Conservation (phyloP, 345 rosid genomes). For the Eucalyptus guilfoylei region DNA sequence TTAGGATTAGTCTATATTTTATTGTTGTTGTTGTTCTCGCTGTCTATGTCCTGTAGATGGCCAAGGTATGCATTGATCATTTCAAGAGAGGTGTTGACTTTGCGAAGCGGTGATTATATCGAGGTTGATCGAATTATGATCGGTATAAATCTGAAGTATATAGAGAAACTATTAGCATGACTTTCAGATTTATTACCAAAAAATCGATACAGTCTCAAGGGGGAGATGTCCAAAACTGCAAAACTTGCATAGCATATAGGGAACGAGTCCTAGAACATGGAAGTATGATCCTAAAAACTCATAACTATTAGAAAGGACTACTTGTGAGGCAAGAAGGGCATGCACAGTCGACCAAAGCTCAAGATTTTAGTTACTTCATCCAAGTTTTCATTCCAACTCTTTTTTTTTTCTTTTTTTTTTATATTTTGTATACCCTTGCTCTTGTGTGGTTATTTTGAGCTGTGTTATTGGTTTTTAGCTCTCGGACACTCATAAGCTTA, state of each 20-base stretch:
- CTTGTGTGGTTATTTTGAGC: not conserved
- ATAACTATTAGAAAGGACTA: not conserved
- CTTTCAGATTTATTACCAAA: not conserved
- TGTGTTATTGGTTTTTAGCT: not conserved
- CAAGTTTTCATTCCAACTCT: not conserved
- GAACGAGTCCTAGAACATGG: not conserved
- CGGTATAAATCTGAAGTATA: fast-evolving
- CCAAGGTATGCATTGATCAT: too few species aligned
- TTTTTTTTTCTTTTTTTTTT: too few species aligned
- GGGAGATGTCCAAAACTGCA: not conserved
- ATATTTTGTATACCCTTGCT: not conserved
- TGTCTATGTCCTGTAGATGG: not conserved
- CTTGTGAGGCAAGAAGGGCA: not conserved
- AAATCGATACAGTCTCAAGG: not conserved
- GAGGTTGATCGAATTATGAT: not conserved
- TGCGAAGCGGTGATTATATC: not conserved
- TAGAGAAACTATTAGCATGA: too few species aligned
- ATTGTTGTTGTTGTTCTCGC: not conserved
- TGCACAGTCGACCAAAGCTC: not conserved
- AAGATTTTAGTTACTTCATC: not conserved
- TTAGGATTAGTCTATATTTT: not conserved
- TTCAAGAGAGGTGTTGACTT: not conserved
- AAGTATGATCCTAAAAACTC: not conserved
- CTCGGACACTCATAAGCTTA: not conserved
- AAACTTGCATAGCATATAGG: not conserved